Evolutionary conservation across 441 rosid species (phyloP), one percentile per base, ranked within the genome.

Genomic region (Gossypium davidsonii): DNA sequence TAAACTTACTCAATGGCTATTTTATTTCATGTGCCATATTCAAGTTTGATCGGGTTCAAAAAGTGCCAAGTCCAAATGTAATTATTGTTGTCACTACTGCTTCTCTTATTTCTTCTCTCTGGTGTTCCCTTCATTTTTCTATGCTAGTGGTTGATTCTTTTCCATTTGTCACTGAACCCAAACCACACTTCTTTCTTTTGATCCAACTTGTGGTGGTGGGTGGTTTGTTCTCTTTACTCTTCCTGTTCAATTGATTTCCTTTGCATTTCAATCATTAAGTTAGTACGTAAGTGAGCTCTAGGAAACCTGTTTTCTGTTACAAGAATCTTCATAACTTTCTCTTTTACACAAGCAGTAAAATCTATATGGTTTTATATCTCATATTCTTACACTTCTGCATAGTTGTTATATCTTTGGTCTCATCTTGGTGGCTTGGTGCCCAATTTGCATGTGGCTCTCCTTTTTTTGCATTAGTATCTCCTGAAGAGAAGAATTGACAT

Each of bases 391-490:
- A 37, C 42, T 37, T 37, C 44, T 63, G 49, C 49, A 39, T 63
- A 8, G n/a, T 37, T 63, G 67, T 37, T 26, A 17, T 63, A 26
- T 11, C 62, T 53, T 14, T 77, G 14, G 67, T 39, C 23, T 73
- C 60, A 53, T 72, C 23, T 71, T 20, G 51, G 51, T 48, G 60
- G 49, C 68, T 37, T 67, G 39, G 10, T 39, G 28, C 73, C 48
- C 67, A 51, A 14, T 51, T 74, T 76, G 21, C 72, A 42, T 76
- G 37, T 61, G 49, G 46, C 67, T 52, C 67, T 46, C 44, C 14
- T 28, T 75, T 74, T 53, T 55, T 62, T 53, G 63, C 46, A 44
- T 76, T 60, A 42, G 61, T 73, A 44, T 83, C 39, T 64, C 62
- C 44, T 74, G 73, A 39, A 72, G n/a, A 55, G 61, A 69, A 52